Conservation (phyloP, 176 grass and related monocot species). For the Oryza coarctata region DNA sequence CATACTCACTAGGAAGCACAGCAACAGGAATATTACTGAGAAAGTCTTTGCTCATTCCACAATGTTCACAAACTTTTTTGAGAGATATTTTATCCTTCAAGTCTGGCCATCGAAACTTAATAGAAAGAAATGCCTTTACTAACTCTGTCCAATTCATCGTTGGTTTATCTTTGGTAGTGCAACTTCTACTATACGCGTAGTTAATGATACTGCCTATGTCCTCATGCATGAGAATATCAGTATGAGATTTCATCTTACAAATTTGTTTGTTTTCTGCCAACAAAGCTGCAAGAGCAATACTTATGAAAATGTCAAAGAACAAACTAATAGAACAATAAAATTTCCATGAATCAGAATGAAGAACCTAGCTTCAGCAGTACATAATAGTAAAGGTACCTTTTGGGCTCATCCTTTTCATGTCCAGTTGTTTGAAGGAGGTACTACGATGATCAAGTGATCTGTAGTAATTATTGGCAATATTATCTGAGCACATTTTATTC, state of each 20-base stretch:
- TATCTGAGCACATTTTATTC: slow-evolving; percentile 5
- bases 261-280: slow-evolving; percentile 46
- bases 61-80: slow-evolving; percentile 34
- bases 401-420: slow-evolving; percentile 32
- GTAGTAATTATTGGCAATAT: slow-evolving; percentile 35
- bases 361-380: not conserved
- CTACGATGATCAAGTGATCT: slow-evolving; percentile 44
- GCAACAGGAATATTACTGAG: not conserved
- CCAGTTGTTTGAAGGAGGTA: slow-evolving; percentile 46
- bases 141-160: slow-evolving; percentile 36
- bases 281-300: slow-evolving; percentile 31
- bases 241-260: not conserved
- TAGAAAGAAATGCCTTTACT: slow-evolving; percentile 34
- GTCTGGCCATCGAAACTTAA: not conserved
- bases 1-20: not conserved
- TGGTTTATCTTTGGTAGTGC: slow-evolving; percentile 28
- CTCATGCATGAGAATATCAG: slow-evolving; percentile 22
- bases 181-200: not conserved
- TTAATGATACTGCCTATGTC: slow-evolving; percentile 39
- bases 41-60: slow-evolving; percentile 15
- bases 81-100: not conserved
- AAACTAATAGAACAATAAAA: not conserved
- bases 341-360: not conserved
- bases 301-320: not conserved
- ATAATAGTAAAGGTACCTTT: slow-evolving; percentile 43